Base-by-base conservation (phyloP, 2,329 filamentous ascomycete species). In the Aspergillus fijiensis region DNA sequence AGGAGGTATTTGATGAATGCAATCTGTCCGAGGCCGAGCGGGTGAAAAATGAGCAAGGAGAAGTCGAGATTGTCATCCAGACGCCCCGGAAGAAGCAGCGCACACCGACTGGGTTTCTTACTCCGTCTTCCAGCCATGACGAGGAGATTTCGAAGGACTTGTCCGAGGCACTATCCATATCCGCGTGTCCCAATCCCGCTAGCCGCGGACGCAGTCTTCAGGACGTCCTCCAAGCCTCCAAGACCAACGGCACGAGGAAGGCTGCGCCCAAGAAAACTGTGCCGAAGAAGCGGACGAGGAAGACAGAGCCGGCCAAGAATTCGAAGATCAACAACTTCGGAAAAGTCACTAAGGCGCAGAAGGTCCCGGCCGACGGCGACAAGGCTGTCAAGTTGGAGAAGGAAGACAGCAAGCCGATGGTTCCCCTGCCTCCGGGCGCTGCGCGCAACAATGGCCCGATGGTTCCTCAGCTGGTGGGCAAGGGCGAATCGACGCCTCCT, bases 11-110 rank as follows among this genome's bases (percentile, higher is more conserved):
- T 45, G 72, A 79, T 58, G 76, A 80, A 57, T 79, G 80, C 67
- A 73, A 74, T n/a, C 68, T 74, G 2, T 76, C 76, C 27, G 79
- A 82, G 39, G 72, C 79, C 21, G 79, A 81, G 62, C 72, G 72
- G 39, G 72, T 74, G 52, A 79, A 77, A 63, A 70, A 70, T 51
- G 71, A 75, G 48, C 72, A 78, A 62, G 70, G 71, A n/a, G 65
- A 67, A 14, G 61, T 77, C 45, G 69, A 74, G 19, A 75, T 82
- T 23, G 74, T 81, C 23, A 73, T 81, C 52, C 59, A 69, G 3
- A 73, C 76, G 14, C 71, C 76, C 3, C 72, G 70, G 65, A 79
- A 79, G 65, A 70, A 70, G 49, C 65, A 70, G 52, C 70, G 66
- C 59, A 67, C 61, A 12, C 65, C 72, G 23, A 75, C 69, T 6